Evolutionary conservation across 2,329 filamentous ascomycete species (phyloP), one percentile per base, ranked within the genome.

Genomic region (Ceratocystis variospora): DNA sequence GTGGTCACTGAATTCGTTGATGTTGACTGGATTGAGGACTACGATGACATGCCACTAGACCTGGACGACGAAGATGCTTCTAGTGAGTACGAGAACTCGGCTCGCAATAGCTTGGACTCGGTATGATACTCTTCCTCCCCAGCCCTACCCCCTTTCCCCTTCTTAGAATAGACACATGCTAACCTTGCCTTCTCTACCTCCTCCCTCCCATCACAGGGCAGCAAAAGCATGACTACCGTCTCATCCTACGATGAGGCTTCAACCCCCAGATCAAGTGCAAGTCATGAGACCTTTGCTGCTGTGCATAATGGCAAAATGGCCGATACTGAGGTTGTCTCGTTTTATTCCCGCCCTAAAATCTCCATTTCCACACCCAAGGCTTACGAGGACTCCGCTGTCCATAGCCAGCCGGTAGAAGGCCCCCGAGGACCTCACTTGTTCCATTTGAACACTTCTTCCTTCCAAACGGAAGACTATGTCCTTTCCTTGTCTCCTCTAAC

Each of bases 351-450:
- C 80, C 82, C 68, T 50, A 66, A 41, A 15, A 41, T 41, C 37
- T 41, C 64, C 10, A 61, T 65, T 45, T 59, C 67, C 41, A n/a
- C 31, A 5, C 50, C 61, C 37, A 61, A 57, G 10, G 19, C 55
- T 44, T 17, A 19, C n/a, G 66, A 50, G 22, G 66, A 61, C 45
- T 33, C 62, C 7, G 25, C 45, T n/a, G 61, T 41, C 55, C 44
- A n/a, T 71, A 76, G 50, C 87, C 87, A 74, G 80, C 86, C 41
- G 17, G 85, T 93, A 5, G 82, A 90, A 73, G 92, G 92, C 0
- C 92, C 92, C 1, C 83, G 82, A 70, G 92, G 92, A 1, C 92
- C 92, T 8, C 92, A 96, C 76, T 81, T 96, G 17, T 96, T 96
- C 76, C 85, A 89, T 70, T 82, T 81, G 68, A 90, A 88, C 22